A percentile compares a stretch with the other conserved stretches of the same genome.
These are phyloP conservation scores for Lepiota venenata DNA, from an alignment of 768 basidiomycete species.

Conservation along the genomic window DNA sequence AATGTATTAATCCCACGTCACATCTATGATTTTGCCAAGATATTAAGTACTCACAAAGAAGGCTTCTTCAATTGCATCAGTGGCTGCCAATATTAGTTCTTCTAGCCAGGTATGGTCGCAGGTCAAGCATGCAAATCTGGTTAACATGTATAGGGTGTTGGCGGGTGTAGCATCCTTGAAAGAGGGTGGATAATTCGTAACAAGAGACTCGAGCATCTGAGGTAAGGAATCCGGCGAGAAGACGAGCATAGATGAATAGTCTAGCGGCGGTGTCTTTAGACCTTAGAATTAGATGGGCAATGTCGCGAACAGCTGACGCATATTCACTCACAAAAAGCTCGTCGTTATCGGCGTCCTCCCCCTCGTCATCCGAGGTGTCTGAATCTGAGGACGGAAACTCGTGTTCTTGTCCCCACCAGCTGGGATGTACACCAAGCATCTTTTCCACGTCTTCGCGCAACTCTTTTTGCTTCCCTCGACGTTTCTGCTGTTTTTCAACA, in stretches of 20 bases:
- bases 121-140: conserved; percentile 89
- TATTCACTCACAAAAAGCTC: conserved; percentile 46
- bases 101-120: conserved; percentile 92
- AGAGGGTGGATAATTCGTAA: conserved; percentile 69
- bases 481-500: conserved; percentile 55
- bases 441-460: conserved; percentile 58
- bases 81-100: conserved; percentile 86
- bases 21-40: conserved; percentile 4
- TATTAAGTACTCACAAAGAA: conserved; percentile 70
- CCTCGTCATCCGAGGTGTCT: conserved; percentile 39
- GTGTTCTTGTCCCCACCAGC: conserved; percentile 65
- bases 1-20: conserved; percentile 13
- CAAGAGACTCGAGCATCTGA: conserved; percentile 76
- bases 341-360: conserved; percentile 46
- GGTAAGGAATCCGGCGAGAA: conserved; percentile 82
- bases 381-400: conserved; percentile 38
- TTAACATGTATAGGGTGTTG: conserved; percentile 85
- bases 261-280: conserved; percentile 63
- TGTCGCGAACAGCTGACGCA: conserved; percentile 3
- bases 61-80: conserved; percentile 88
- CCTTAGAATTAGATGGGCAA: conserved; percentile 17
- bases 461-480: conserved; percentile 47
- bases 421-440: conserved; percentile 50
- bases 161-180: conserved; percentile 83
- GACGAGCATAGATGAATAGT: conserved; percentile 89